phyloP scores from a whole-genome alignment of 257 asterid species.

The Ehretia macrophylla region DNA sequence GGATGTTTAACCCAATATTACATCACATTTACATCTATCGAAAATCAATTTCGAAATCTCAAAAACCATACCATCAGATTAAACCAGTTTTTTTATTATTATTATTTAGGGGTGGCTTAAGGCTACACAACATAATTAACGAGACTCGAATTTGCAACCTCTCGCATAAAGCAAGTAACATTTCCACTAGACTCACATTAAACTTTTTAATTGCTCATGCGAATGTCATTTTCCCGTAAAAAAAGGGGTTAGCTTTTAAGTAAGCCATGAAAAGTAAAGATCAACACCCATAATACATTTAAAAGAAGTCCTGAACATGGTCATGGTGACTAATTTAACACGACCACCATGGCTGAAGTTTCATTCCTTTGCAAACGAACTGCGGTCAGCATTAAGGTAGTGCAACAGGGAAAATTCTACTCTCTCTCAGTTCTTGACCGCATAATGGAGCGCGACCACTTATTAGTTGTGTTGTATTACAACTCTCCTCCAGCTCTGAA shows the following conservation, averaged over 20 bases:
- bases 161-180: too few relatives aligned
- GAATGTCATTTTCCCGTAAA: conserved; percentile 24
- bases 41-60: too few relatives aligned
- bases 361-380: conserved; percentile 47
- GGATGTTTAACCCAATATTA: too few relatives aligned
- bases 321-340: neutral
- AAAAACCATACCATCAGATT: too few relatives aligned
- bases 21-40: too few relatives aligned
- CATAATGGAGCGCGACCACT: conserved; percentile 37
- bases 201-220: conserved; percentile 24
- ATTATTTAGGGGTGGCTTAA: too few relatives aligned
- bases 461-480: conserved; percentile 45
- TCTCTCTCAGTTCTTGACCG: conserved; percentile 52
- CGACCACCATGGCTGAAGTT: conserved; percentile 52
- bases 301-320: neutral
- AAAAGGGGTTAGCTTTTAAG: conserved; percentile 19
- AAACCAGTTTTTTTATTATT: too few relatives aligned
- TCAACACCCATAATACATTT: neutral
- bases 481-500: conserved; percentile 13
- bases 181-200: too few relatives aligned
- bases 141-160: too few relatives aligned
- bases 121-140: too few relatives aligned
- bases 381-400: conserved; percentile 40
- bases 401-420: conserved; percentile 35
- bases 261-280: conserved; percentile 11